A percentile compares a stretch with the other conserved stretches of the same genome.
phyloP scores from a whole-genome alignment of 805 yeast genomes.

The Saturnispora diversa region DNA sequence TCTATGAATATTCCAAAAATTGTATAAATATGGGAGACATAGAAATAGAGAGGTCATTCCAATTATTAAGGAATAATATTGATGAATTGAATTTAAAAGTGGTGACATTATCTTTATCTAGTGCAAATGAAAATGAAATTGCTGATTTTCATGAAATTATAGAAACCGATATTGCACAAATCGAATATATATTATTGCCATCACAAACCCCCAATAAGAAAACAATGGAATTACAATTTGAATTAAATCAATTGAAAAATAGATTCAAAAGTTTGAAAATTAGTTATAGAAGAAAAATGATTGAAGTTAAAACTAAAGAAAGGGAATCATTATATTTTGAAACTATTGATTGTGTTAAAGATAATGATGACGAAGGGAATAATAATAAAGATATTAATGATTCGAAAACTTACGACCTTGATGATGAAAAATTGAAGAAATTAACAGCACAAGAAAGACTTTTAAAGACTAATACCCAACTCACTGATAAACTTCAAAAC shows the following conservation, averaged over 20 bases:
- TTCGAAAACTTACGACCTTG: slow-evolving; percentile 11
- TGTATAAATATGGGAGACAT: not conserved
- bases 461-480: slow-evolving; percentile 37
- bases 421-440: slow-evolving; percentile 23
- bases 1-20: not conserved
- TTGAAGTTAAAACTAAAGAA: slow-evolving; percentile 21
- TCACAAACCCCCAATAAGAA: slow-evolving; percentile 1
- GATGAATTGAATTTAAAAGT: not conserved
- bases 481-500: slow-evolving; percentile 40
- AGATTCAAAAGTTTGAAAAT: slow-evolving; percentile 22
- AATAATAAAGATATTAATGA: slow-evolving; percentile 5
- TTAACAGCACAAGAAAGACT: slow-evolving; percentile 34
- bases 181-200: slow-evolving; percentile 15
- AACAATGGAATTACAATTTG: slow-evolving; percentile 11
- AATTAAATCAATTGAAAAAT: slow-evolving; percentile 18
- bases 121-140: slow-evolving; percentile 10
- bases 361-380: slow-evolving; percentile 3
- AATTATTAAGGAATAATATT: not conserved
- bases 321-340: slow-evolving; percentile 9
- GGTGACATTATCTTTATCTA: not conserved
- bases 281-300: slow-evolving; percentile 24
- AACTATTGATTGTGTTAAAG: slow-evolving; percentile 12
- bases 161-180: slow-evolving; percentile 13
- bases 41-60: not conserved
- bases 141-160: slow-evolving; percentile 19